Percentiles rank a stretch among this genome's conserved stretches.
Evolutionary conservation across 176 grass and related monocot genomes (phyloP).

Genomic region (Pontederia crassipes): DNA sequence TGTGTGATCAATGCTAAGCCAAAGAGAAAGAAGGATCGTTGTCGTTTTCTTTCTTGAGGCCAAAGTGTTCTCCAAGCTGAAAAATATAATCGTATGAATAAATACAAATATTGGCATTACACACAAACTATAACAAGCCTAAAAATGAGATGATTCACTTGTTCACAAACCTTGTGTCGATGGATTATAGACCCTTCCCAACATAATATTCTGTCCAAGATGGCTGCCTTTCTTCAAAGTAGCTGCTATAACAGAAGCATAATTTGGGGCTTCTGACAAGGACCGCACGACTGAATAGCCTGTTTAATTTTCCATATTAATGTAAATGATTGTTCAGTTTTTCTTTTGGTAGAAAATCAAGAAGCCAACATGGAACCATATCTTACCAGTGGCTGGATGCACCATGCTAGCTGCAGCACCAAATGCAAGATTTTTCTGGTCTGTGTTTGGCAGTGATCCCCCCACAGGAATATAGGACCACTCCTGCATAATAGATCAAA

Average conservation of each 20-base stretch:
- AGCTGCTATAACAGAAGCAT: slow-evolving; percentile 75
- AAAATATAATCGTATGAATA: slow-evolving; percentile 1
- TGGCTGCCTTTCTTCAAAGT: slow-evolving; percentile 49
- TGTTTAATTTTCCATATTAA: slow-evolving; percentile 28
- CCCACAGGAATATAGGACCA: slow-evolving; percentile 99
- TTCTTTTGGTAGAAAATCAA: neutral
- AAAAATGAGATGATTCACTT: neutral
- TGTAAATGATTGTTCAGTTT: slow-evolving; percentile 1
- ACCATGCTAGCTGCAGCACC: slow-evolving; percentile 99
- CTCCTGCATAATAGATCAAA: slow-evolving; percentile 16
- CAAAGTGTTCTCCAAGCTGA: slow-evolving; percentile 86
- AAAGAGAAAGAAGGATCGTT: slow-evolving; percentile 92
- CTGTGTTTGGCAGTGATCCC: slow-evolving; percentile 87
- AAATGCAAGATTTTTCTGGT: slow-evolving; percentile 97
- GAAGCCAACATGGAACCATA: neutral
- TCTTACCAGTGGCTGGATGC: slow-evolving; percentile 87
- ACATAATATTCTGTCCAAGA: slow-evolving; percentile 36
- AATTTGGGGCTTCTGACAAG: slow-evolving; percentile 87
- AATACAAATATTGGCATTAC: no score
- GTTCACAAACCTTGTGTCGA: slow-evolving; percentile 69
- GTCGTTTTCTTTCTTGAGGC: slow-evolving; percentile 89
- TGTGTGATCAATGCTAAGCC: slow-evolving; percentile 81
- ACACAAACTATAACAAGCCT: neutral
- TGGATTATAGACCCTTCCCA: slow-evolving; percentile 42
- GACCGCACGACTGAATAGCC: slow-evolving; percentile 98